Evolutionary conservation across 148 eudicot genomes (phyloP), one percentile per base, ranked within the genome.

Genomic region (Euryodendron excelsum): DNA sequence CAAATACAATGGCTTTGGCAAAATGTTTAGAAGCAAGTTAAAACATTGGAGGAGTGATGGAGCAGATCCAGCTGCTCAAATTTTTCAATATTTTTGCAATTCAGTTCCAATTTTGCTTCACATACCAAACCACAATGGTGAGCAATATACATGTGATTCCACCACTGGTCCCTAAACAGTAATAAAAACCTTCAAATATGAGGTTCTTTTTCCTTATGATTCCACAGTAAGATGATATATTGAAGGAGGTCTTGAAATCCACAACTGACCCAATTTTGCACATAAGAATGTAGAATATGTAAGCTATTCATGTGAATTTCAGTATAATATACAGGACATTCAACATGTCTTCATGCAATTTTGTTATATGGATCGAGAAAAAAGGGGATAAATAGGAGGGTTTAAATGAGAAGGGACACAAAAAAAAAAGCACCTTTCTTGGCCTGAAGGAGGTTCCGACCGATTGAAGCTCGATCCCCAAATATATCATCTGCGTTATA

Each of bases 371-470:
- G n/a, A n/a, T n/a, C n/a, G n/a, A n/a, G n/a, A n/a, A n/a, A n/a
- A n/a, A n/a, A n/a, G n/a, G n/a, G n/a, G n/a, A n/a, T n/a, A 39
- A 39, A 39, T 39, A 7, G 7, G 7, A 50, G 10, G 10, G 5
- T 50, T 13, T 2, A 55, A 55, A 21, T 11, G 11, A 17, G 7
- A 55, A 55, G 7, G 3, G 31, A 23, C 13, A 8, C 10, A 17
- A 69, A 36, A 58, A 52, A 65, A 0, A 67, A 68, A 8, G 28
- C 36, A 86, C 89, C 21, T 77, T 77, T 77, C 80, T 81, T 69
- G 37, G 85, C 77, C 65, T 87, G 89, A 80, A 87, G 89, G 61
- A 87, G 87, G 69, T 79, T 80, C 62, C 89, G 86, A 34, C 86
- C 85, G n/a, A 77, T 45, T 61, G 79, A 82, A 77, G 70, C 76